These are phyloP conservation scores for Cladosporium sp. DNA, from an alignment of 2,329 filamentous ascomycete species.

Conservation along the genomic window DNA sequence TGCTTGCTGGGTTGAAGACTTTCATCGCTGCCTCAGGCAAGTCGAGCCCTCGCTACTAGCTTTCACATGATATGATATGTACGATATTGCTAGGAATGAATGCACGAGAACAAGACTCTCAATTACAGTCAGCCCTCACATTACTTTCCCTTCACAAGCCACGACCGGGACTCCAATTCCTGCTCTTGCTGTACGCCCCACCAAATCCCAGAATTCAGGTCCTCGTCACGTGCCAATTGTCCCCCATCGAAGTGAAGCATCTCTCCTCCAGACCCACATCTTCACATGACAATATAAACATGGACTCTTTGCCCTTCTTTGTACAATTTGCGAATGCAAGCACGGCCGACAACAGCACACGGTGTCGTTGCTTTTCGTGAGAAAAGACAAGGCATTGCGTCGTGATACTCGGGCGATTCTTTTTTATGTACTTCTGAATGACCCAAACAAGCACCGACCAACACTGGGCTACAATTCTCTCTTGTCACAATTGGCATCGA, in stretches of 20 bases:
- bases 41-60: not conserved
- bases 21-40: not conserved
- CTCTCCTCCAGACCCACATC: not conserved
- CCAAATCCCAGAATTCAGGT: not conserved
- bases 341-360: not conserved
- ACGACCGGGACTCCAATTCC: not conserved
- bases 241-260: not conserved
- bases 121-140: not conserved
- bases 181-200: not conserved
- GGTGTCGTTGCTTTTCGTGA: not conserved
- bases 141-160: not conserved
- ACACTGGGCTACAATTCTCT: not conserved
- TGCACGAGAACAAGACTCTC: not conserved
- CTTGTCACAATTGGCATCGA: not conserved
- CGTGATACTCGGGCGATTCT: not conserved
- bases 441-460: not conserved
- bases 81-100: not conserved
- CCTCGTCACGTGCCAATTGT: not conserved
- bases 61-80: constrained; percentile 9
- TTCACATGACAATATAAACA: not conserved
- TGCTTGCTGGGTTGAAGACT: not conserved
- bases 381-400: not conserved
- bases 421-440: not conserved
- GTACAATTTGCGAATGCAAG: not conserved
- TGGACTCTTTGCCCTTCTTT: not conserved